Evolutionary conservation across 441 rosid genomes (phyloP), one percentile per base, ranked within the genome.

Genomic region (Erodium texanum): DNA sequence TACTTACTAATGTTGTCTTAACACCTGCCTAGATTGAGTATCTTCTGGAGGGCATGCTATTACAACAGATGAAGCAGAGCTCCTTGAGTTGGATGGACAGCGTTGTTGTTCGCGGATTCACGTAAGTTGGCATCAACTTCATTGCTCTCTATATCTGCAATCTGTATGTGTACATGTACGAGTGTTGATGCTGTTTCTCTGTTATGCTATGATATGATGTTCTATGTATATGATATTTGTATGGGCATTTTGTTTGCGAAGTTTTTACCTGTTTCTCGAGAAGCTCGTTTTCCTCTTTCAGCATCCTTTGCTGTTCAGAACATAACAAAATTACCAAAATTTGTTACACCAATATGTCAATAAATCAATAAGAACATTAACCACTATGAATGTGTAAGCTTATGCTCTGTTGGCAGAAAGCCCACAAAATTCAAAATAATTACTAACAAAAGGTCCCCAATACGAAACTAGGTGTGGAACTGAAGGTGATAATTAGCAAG

Each of bases 301-400:
- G 20, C 23, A 64, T 64, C 66, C 66, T 64, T 34, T 64, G 36
- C 18, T 64, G 66, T 64, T 29, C 12, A 29, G 36, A 34, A 11
- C 23, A 7, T 12, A 43, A 43, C 50, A 43, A 43, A 43, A 0
- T 10, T 43, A 1, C 4, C n/a, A 43, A 32, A 32, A 32, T 32
- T 32, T 32, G n/a, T 6, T 36, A 0, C 41, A 2, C 41, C 41
- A 36, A 36, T 36, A 36, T 4, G 41, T 36, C 29, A 27, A 1
- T 36, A 36, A 32, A 32, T 32, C 36, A 2, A 32, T 2, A 32
- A 32, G 36, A 6, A n/a, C n/a, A n/a, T n/a, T n/a, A n/a, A n/a
- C n/a, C n/a, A n/a, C n/a, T n/a, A n/a, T n/a, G n/a, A n/a, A n/a
- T n/a, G n/a, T n/a, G n/a, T n/a, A n/a, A n/a, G n/a, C n/a, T n/a